These are phyloP conservation scores for Lichtheimia ramosa DNA, from an alignment of 371 early-diverging fungal genomes.

Conservation along the genomic window DNA sequence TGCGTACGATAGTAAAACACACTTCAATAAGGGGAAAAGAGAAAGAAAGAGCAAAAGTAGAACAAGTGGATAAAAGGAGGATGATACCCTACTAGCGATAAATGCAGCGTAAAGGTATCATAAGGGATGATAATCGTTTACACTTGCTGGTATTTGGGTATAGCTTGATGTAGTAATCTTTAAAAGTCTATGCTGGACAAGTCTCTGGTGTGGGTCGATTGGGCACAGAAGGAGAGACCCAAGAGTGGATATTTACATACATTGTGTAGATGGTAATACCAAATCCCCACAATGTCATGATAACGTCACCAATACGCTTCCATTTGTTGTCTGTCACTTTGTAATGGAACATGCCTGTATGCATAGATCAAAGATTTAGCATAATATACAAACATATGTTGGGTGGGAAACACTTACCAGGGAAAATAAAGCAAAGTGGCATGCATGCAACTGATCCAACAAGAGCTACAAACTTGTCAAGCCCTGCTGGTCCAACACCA, in stretches of 20 bases:
- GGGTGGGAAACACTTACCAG: conserved; percentile 35
- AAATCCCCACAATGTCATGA: conserved; percentile 55
- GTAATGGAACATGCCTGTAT: conserved; percentile 58
- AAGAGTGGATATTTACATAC: conserved; percentile 37
- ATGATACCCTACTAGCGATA: too few relatives aligned
- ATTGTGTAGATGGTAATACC: conserved; percentile 52
- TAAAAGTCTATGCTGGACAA: too few relatives aligned
- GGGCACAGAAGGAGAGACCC: conserved; percentile 27
- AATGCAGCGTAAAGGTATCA: too few relatives aligned
- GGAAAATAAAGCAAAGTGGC: conserved; percentile 47
- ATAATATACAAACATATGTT: neutral
- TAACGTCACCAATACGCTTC: conserved; percentile 36
- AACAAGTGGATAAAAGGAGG: too few relatives aligned
- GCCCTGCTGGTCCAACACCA: conserved; percentile 55
- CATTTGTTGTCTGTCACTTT: conserved; percentile 41
- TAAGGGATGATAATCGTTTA: too few relatives aligned
- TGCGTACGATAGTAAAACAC: too few relatives aligned
- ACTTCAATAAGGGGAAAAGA: too few relatives aligned
- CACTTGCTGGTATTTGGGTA: too few relatives aligned
- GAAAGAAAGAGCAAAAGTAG: too few relatives aligned
- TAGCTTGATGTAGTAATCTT: too few relatives aligned
- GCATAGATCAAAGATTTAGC: neutral
- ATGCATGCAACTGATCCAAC: conserved; percentile 47
- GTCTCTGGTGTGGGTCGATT: too few relatives aligned
- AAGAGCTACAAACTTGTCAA: conserved; percentile 76